These are phyloP conservation scores for Mimosa bimucronata DNA, from an alignment of 306 rosid species.

Conservation along the genomic window DNA sequence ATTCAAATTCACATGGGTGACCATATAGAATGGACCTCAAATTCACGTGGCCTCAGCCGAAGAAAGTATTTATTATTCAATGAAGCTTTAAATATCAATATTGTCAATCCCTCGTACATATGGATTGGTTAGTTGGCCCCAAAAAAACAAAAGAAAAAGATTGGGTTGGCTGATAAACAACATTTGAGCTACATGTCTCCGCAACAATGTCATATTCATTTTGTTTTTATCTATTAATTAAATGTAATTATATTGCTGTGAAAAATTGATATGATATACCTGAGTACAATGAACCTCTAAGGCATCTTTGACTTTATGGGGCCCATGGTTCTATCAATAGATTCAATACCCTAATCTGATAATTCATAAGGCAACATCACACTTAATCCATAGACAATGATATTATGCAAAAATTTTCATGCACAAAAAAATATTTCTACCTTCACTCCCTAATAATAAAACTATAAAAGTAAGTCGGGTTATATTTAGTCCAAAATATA, in stretches of 20 bases:
- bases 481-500: too few species aligned
- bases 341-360: neutral
- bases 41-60: slow-evolving; percentile 3
- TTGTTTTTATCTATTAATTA: neutral
- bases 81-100: neutral
- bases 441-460: too few species aligned
- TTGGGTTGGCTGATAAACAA: neutral
- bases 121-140: neutral
- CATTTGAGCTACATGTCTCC: neutral
- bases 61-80: neutral
- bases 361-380: neutral
- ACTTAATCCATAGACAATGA: neutral
- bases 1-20: slow-evolving; percentile 5
- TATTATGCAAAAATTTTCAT: neutral
- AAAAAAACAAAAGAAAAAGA: neutral
- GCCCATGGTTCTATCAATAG: neutral
- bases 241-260: neutral
- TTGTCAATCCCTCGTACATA: neutral
- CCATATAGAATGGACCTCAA: neutral
- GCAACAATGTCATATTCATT: neutral
- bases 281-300: slow-evolving; percentile 16
- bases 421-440: neutral
- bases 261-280: neutral
- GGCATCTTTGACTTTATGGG: neutral
- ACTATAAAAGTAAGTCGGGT: too few species aligned